Conservation (phyloP, 2,329 filamentous ascomycete genomes). For the Fusarium coffeatum region DNA sequence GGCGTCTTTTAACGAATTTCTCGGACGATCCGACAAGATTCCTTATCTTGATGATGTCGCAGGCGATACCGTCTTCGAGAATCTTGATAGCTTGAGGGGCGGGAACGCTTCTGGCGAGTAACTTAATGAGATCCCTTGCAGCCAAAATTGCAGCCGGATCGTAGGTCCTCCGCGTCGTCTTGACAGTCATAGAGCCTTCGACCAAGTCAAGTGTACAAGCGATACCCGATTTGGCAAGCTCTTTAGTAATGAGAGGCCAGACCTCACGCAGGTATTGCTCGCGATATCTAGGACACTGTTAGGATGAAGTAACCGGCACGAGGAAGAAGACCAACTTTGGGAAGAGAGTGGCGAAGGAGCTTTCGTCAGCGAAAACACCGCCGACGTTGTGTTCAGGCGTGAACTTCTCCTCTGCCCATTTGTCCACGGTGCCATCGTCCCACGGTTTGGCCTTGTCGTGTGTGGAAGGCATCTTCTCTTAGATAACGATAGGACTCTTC, state of each 20-base stretch:
- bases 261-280: slow-evolving; percentile 71
- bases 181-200: slow-evolving; percentile 96
- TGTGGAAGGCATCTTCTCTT: slow-evolving; percentile 78
- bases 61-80: slow-evolving; percentile 88
- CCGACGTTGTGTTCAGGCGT: slow-evolving; percentile 87
- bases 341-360: slow-evolving; percentile 87
- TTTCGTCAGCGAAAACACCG: slow-evolving; percentile 92
- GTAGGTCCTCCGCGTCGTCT: too few species aligned
- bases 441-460: slow-evolving; percentile 85
- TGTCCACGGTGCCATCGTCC: slow-evolving; percentile 63
- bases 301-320: background rate
- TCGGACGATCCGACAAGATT: too few species aligned
- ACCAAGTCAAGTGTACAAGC: slow-evolving; percentile 93
- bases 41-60: slow-evolving; percentile 87
- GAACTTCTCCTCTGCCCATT: too few species aligned
- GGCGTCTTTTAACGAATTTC: slow-evolving; percentile 52
- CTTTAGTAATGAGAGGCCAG: slow-evolving; percentile 83
- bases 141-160: too few species aligned
- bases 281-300: background rate
- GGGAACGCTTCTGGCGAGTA: slow-evolving; percentile 86
- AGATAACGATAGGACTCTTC: background rate
- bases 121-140: too few species aligned
- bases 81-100: slow-evolving; percentile 95
- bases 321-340: slow-evolving; percentile 56
- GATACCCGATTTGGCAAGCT: slow-evolving; percentile 88